phyloP scores from a whole-genome alignment of 1,284 basidiomycete genomes.

The Vanrija pseudolonga region DNA sequence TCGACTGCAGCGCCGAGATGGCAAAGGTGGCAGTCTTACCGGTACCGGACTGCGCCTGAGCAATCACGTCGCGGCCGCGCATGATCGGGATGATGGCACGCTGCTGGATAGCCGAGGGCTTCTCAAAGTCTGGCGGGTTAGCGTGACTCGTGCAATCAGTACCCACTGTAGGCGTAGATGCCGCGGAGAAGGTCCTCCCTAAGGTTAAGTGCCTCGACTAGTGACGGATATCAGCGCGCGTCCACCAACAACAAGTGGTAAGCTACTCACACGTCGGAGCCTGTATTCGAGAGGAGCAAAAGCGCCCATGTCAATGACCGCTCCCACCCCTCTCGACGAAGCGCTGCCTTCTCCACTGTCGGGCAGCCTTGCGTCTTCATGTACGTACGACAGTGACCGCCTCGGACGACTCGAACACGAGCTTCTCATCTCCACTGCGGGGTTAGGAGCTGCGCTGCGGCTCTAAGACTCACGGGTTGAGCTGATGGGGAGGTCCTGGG shows the following conservation, averaged over 20 bases:
- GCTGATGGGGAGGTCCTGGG: slow-evolving; percentile 22
- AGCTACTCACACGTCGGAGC: slow-evolving; percentile 49
- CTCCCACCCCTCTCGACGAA: slow-evolving; percentile 45
- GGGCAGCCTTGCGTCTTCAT: slow-evolving; percentile 11
- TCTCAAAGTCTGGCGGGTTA: slow-evolving; percentile 81
- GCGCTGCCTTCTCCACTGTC: slow-evolving; percentile 24
- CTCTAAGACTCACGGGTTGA: slow-evolving; percentile 39
- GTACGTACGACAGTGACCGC: slow-evolving; percentile 66
- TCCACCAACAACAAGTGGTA: slow-evolving; percentile 35
- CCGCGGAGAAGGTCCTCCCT: slow-evolving; percentile 95
- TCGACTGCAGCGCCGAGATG: slow-evolving; percentile 86
- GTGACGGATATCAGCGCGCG: slow-evolving; percentile 50
- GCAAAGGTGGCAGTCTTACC: slow-evolving; percentile 99
- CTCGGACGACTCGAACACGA: slow-evolving; percentile 97
- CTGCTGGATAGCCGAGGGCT: slow-evolving; percentile 98
- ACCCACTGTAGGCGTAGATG: slow-evolving; percentile 97
- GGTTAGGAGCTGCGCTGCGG: background rate
- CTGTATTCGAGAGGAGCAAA: slow-evolving; percentile 49
- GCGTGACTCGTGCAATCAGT: background rate
- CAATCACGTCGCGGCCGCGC: slow-evolving; percentile 93
- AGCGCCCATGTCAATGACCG: slow-evolving; percentile 44
- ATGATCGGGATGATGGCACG: slow-evolving; percentile 94
- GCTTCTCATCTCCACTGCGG: slow-evolving; percentile 60
- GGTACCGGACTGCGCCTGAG: slow-evolving; percentile 98
- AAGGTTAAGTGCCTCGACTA: slow-evolving; percentile 84